Conservation (phyloP, 768 basidiomycete genomes). For the Boletus subparvulus region DNA sequence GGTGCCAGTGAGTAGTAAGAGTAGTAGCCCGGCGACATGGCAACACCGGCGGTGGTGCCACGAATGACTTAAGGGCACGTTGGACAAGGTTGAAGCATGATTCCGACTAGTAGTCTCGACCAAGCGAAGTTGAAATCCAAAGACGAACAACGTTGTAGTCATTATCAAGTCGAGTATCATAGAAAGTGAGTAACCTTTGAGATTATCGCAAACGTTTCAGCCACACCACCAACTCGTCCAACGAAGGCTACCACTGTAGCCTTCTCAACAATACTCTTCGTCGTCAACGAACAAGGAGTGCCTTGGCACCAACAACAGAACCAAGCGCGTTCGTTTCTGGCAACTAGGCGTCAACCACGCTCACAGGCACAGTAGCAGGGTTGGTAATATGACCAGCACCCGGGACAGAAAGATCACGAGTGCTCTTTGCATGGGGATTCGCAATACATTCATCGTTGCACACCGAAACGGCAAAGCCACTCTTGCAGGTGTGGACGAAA, state of each 20-base stretch:
- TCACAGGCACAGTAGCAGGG: no score
- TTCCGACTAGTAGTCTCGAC: not conserved
- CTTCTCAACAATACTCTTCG: not conserved
- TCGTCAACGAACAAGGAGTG: not conserved
- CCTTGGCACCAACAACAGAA: not conserved
- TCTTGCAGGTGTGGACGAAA: conserved; percentile 27
- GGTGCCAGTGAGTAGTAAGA: no score
- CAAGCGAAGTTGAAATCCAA: not conserved
- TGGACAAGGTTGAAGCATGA: not conserved
- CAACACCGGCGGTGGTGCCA: no score
- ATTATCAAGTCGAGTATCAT: conserved; percentile 2
- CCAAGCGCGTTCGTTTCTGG: no score
- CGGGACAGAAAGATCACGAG: not conserved
- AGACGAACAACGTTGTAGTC: not conserved
- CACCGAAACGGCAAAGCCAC: conserved; percentile 15
- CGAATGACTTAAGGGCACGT: not conserved
- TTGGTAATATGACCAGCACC: not conserved
- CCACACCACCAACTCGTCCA: not conserved
- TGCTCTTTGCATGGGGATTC: not conserved
- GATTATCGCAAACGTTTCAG: not conserved
- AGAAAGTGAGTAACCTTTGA: not conserved
- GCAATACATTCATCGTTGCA: conserved; percentile 17
- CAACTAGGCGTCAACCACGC: no score
- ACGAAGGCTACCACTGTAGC: not conserved
- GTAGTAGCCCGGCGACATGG: no score